Evolutionary conservation across 116 monocot genomes (phyloP).

Genomic region (Trichopus zeylanicus): DNA sequence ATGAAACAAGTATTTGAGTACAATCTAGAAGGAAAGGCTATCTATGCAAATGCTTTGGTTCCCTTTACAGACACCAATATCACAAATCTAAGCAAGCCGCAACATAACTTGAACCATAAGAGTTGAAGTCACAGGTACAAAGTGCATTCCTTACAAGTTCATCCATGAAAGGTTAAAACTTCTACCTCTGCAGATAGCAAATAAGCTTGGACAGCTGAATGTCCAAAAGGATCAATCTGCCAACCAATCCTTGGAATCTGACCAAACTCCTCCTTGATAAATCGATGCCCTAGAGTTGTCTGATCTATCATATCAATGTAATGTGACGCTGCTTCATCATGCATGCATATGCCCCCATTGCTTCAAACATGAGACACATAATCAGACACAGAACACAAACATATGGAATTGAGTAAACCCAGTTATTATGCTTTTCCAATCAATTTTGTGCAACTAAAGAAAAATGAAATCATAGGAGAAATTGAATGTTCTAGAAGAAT

Average conservation of each 20-base stretch:
- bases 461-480: no score
- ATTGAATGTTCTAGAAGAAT: no score
- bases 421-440: no score
- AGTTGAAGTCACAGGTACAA: no score
- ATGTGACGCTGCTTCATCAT: conserved; percentile 87
- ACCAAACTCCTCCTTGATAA: conserved; percentile 83
- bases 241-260: conserved; percentile 86
- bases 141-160: no score
- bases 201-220: conserved; percentile 96
- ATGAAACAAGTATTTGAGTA: no score
- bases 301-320: conserved; percentile 99
- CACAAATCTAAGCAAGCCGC: background rate
- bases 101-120: background rate
- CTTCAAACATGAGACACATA: conserved; percentile 33
- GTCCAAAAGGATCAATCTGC: conserved; percentile 99
- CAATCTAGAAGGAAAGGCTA: background rate
- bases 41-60: background rate
- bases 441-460: no score
- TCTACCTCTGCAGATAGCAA: conserved; percentile 82
- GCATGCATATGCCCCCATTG: conserved; percentile 99
- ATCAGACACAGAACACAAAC: background rate
- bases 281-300: conserved; percentile 89
- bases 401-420: background rate
- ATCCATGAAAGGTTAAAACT: no score
- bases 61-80: background rate